Evolutionary conservation across 2,329 filamentous ascomycete genomes (phyloP), one percentile per base, ranked within the genome.

Genomic region (Fusarium torulosum): DNA sequence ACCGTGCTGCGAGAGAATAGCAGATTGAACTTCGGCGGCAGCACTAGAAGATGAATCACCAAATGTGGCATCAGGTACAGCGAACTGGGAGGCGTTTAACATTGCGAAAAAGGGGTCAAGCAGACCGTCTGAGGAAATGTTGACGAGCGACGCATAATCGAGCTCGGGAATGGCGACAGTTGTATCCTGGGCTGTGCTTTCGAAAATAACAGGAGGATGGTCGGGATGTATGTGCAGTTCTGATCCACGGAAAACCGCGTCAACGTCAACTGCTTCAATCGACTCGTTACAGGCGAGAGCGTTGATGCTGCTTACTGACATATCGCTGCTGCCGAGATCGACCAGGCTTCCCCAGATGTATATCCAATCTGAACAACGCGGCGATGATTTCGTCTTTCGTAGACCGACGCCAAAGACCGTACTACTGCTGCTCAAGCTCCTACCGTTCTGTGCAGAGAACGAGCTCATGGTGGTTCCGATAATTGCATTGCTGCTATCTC

Each of bases 281-380:
- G 75, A 74, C 66, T 80, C 79, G 67, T 81, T 81, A 66, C 79
- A 81, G 20, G 75, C 74, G 53, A 81, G 55, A 7, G 75, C 77
- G 7, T 73, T 75, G 17, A 79, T 71, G 37, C 68, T 71, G 35
- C 65, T 69, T 13, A 80, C 75, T 2, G 72, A 66, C 43, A 73
- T 63, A 23, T 71, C 63, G 20, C 69, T 65, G 20, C 62, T 70
- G 41, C 70, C 65, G 20, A 74, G 51, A 31, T 72, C 53, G 6
- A 46, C 40, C 2, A 79, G 61, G 37, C 72, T 70, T 31, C 78
- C 78, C 78, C 79, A 81, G 40, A 76, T 70, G 47, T 77, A 81
- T 21, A 79, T 29, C 72, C 75, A 77, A 53, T 76, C 74, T 7
- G 67, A 75, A 49, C 71, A 78, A 45, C 78, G 75, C 8, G 68